phyloP scores from a whole-genome alignment of 2,329 filamentous ascomycete species.

The Raffaelea ambrosiae region DNA sequence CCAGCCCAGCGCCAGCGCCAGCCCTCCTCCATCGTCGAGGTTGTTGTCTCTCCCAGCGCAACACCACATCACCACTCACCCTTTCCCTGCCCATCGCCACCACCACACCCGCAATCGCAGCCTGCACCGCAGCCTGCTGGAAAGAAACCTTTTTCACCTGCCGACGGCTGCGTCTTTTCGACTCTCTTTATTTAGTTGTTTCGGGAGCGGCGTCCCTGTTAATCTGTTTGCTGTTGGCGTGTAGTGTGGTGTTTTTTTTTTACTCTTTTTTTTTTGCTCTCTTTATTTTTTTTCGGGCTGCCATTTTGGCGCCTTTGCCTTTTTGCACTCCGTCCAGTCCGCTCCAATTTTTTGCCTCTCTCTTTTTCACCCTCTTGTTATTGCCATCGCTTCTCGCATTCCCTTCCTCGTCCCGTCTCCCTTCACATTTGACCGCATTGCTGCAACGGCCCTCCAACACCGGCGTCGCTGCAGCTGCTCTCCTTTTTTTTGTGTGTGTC shows the following conservation, averaged over 20 bases:
- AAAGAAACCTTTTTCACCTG: too few relatives aligned
- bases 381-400: background rate
- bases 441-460: too few relatives aligned
- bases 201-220: background rate
- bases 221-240: too few relatives aligned
- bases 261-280: background rate
- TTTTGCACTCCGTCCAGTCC: background rate
- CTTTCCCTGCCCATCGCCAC: background rate
- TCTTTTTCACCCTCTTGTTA: background rate
- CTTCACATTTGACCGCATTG: too few relatives aligned
- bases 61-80: background rate
- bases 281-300: background rate
- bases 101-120: background rate
- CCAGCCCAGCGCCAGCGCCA: constrained; percentile 5
- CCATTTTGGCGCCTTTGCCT: background rate
- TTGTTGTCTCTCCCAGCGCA: too few relatives aligned
- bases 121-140: too few relatives aligned
- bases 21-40: too few relatives aligned
- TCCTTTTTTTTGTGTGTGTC: too few relatives aligned
- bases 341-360: background rate
- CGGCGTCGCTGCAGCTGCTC: too few relatives aligned
- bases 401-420: too few relatives aligned
- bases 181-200: background rate
- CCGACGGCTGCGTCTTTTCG: background rate
- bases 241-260: background rate